Base-by-base conservation (phyloP, 495 filamentous ascomycete species). In the Tuber borchii region DNA sequence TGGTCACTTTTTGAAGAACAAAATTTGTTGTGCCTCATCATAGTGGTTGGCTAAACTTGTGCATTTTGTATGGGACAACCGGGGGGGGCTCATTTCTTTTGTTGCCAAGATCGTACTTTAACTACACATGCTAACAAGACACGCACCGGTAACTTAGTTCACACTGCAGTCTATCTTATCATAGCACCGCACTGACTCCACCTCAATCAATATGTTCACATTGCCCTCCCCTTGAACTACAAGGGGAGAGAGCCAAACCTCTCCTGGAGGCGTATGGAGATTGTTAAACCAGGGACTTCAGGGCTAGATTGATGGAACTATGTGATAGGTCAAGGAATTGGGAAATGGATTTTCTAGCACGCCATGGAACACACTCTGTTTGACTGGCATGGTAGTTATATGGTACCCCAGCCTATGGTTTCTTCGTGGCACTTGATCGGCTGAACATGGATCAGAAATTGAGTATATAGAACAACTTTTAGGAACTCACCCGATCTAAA, bases 241-340 rank as follows among this genome's bases (percentile, higher is more conserved):
- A 40, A 79, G 71, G 45, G 78, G 70, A 48, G 48, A 71, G 14
- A 75, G 20, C 37, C 12, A 46, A 44, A 79, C 69, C 9, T 31
- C 73, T 1, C 40, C 3, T 20, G 73, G 78, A 8, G 75, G 75
- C 22, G 45, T 73, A 17, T 45, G 65, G 51, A 76, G 73, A 70
- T 77, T 72, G 44, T 56, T 80, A 22, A 80, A 80, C 81, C 81
- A 82, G 61, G 73, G 7, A 82, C 75, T 16, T 73, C 69, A 16
- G 80, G 82, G 17, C 20, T 45, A 22, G 34, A 34, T 70, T 79
- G 71, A 70, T 43, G 71, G 68, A 34, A 16, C 9, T n/a, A 69
- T 19, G 26, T 79, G 79, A 46, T 76, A 77, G 17, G 71, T 69
- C 14, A 78, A 70, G 37, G 43, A 44, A 31, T 40, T n/a, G n/a